A percentile compares a stretch with the other conserved stretches of the same genome.
Evolutionary conservation across 1,139 yeast species (phyloP).

Genomic region (Scheffersomyces insectosa): DNA sequence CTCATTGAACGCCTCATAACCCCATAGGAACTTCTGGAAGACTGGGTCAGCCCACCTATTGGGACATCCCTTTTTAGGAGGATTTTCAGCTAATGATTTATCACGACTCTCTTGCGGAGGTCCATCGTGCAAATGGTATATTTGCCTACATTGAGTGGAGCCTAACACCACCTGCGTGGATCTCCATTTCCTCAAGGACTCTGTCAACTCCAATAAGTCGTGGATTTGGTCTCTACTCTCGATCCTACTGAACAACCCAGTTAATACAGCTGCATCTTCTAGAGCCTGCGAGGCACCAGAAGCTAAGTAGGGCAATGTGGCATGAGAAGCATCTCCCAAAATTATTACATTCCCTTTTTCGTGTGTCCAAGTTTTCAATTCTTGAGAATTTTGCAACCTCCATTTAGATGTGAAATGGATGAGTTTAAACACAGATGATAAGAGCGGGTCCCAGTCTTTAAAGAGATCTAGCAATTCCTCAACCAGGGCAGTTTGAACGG

Average conservation of each 20-base stretch:
- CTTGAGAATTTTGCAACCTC: conserved; percentile 28
- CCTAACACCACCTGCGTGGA: conserved; percentile 25
- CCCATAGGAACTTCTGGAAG: conserved; percentile 24
- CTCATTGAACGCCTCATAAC: conserved; percentile 27
- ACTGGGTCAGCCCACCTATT: conserved; percentile 29
- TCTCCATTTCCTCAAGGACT: conserved; percentile 24
- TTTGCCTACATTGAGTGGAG: conserved; percentile 20
- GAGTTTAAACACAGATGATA: conserved; percentile 19
- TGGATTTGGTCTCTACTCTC: conserved; percentile 14
- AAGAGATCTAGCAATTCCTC: conserved; percentile 25
- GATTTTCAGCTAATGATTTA: conserved; percentile 6
- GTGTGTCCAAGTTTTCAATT: conserved; percentile 20
- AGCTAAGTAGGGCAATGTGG: conserved; percentile 41
- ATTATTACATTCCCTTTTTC: conserved; percentile 3
- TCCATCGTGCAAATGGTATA: conserved; percentile 28
- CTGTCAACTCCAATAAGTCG: conserved; percentile 9
- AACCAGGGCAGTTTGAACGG: conserved; percentile 18
- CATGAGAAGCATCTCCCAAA: conserved; percentile 31
- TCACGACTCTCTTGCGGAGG: conserved; percentile 22
- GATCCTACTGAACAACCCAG: conserved; percentile 12
- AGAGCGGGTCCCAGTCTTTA: conserved; percentile 30
- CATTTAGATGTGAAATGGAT: conserved; percentile 26
- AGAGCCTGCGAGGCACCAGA: conserved; percentile 39
- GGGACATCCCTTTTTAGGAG: conserved; percentile 22
- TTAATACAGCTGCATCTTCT: conserved; percentile 16